Percentiles rank a stretch among this genome's conserved stretches.
Conservation (phyloP, 768 basidiomycete species). For the Clitopilus passeckerianus region DNA sequence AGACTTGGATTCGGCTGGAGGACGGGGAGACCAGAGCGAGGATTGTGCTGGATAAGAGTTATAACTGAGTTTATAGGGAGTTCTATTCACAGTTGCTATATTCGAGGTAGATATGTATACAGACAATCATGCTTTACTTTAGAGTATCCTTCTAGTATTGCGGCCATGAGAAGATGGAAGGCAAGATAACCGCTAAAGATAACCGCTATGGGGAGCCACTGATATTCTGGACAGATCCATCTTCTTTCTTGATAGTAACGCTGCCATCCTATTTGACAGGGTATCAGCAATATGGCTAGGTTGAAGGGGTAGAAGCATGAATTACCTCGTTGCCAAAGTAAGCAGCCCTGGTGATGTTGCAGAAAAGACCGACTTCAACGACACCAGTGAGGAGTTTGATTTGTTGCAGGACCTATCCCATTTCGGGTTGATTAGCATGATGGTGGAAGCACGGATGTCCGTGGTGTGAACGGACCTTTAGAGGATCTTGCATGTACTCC, state of each 20-base stretch:
- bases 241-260: slow-evolving; percentile 55
- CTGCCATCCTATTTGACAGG: slow-evolving; percentile 51
- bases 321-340: slow-evolving; percentile 88
- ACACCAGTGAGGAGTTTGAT: slow-evolving; percentile 97
- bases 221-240: slow-evolving; percentile 39
- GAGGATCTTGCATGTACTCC: slow-evolving; percentile 64
- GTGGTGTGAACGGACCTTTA: slow-evolving; percentile 36
- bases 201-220: neutral
- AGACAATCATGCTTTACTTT: neutral
- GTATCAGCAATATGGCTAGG: slow-evolving; percentile 2
- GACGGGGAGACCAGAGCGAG: slow-evolving; percentile 51
- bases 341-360: slow-evolving; percentile 88
- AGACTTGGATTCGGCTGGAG: slow-evolving; percentile 66
- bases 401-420: slow-evolving; percentile 59
- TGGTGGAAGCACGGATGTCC: too few relatives aligned
- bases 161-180: neutral
- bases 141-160: too few relatives aligned
- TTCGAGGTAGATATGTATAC: neutral
- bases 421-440: neutral
- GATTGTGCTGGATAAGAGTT: slow-evolving; percentile 42
- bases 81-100: too few relatives aligned
- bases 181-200: neutral
- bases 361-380: slow-evolving; percentile 99
- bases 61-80: slow-evolving; percentile 7
- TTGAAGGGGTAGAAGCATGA: slow-evolving; percentile 3